A percentile compares a stretch with the other conserved stretches of the same genome.
Conservation (phyloP, 306 rosid species). For the Adenanthera pavonina region DNA sequence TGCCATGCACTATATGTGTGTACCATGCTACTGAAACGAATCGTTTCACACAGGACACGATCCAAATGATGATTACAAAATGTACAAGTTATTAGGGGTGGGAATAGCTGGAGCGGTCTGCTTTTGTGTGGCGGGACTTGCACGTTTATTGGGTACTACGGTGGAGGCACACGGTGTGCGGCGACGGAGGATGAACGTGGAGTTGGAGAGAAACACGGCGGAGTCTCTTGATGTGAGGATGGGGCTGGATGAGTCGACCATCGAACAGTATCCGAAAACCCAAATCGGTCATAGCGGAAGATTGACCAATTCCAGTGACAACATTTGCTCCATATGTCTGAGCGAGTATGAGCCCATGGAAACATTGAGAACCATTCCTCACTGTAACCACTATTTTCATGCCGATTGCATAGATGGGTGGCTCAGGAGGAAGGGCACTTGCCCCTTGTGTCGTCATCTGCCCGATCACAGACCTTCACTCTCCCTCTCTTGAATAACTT, state of each 20-base stretch:
- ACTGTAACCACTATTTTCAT: slow-evolving; percentile 68
- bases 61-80: not conserved
- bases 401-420: slow-evolving; percentile 60
- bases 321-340: slow-evolving; percentile 62
- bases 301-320: slow-evolving; percentile 51
- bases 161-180: not conserved
- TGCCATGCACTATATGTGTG: no score
- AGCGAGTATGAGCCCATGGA: slow-evolving; percentile 61
- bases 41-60: not conserved
- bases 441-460: slow-evolving; percentile 64
- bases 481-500: slow-evolving; percentile 3
- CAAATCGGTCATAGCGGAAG: slow-evolving; percentile 50
- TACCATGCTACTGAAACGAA: not conserved
- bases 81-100: not conserved
- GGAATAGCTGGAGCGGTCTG: not conserved
- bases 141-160: not conserved
- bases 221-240: not conserved
- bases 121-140: not conserved
- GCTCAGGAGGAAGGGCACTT: slow-evolving; percentile 61
- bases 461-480: slow-evolving; percentile 24
- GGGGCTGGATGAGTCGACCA: slow-evolving; percentile 58
- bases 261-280: slow-evolving; percentile 57
- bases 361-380: slow-evolving; percentile 57
- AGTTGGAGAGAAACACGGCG: not conserved
- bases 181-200: not conserved